Percentiles rank a stretch among this genome's conserved stretches.
These are phyloP conservation scores for Ceratobasidium papillatum DNA, from an alignment of 1,284 basidiomycete genomes.

Conservation along the genomic window DNA sequence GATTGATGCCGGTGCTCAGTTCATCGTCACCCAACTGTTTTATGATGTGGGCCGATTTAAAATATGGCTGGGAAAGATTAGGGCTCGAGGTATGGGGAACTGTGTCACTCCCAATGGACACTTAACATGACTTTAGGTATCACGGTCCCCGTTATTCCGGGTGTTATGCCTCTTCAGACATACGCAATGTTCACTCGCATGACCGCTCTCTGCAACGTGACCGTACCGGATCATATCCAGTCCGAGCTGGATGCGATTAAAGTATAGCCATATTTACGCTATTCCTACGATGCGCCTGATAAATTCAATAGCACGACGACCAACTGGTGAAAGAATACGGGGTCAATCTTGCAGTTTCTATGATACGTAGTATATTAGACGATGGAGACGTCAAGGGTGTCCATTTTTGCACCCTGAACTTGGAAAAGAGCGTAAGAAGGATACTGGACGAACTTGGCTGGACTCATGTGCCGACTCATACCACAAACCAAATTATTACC, in stretches of 20 bases:
- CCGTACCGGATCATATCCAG: slow-evolving; percentile 77
- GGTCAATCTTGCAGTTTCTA: slow-evolving; percentile 77
- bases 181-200: slow-evolving; percentile 92
- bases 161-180: slow-evolving; percentile 98
- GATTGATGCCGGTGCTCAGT: slow-evolving; percentile 94
- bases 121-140: slow-evolving; percentile 67
- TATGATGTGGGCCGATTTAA: slow-evolving; percentile 92
- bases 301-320: slow-evolving; percentile 76
- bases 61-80: slow-evolving; percentile 76
- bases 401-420: slow-evolving; percentile 96
- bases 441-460: slow-evolving; percentile 84
- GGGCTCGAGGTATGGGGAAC: slow-evolving; percentile 67
- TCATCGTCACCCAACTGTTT: slow-evolving; percentile 97
- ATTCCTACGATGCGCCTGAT: slow-evolving; percentile 42
- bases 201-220: slow-evolving; percentile 86
- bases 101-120: not conserved
- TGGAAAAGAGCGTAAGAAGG: slow-evolving; percentile 94
- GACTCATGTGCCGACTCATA: slow-evolving; percentile 58
- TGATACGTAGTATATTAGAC: slow-evolving; percentile 66
- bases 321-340: slow-evolving; percentile 92
- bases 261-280: slow-evolving; percentile 56
- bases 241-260: slow-evolving; percentile 79
- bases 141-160: slow-evolving; percentile 89
- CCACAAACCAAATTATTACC: slow-evolving; percentile 71
- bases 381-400: slow-evolving; percentile 76